Evolutionary conservation across 768 basidiomycete genomes (phyloP).

Genomic region (Hirschioporus abietinus): DNA sequence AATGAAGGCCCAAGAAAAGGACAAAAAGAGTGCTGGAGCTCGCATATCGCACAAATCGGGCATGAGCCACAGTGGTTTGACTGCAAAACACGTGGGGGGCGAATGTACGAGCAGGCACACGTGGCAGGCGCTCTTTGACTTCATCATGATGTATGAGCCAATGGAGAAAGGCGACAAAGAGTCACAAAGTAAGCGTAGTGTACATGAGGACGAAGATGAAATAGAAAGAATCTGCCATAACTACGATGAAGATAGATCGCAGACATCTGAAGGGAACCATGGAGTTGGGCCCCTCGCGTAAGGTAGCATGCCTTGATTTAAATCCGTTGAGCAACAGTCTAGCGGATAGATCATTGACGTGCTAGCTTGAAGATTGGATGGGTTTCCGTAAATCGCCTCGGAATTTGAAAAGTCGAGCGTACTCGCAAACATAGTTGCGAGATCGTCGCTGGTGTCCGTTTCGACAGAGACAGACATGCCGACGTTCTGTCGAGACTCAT

Average conservation of each 20-base stretch:
- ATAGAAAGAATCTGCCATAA: background rate
- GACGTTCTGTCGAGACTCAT: background rate
- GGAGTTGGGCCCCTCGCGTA: background rate
- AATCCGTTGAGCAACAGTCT: background rate
- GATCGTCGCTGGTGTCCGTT: background rate
- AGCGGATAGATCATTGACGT: background rate
- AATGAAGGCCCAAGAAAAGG: too few relatives aligned
- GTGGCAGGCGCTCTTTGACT: background rate
- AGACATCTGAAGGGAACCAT: background rate
- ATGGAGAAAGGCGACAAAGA: too few relatives aligned
- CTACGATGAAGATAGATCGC: background rate
- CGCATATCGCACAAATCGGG: too few relatives aligned
- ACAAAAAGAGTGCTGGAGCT: too few relatives aligned
- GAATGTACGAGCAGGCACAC: background rate
- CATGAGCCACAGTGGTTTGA: background rate
- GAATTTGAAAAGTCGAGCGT: background rate
- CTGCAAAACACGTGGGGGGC: background rate
- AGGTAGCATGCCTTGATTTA: background rate
- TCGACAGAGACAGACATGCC: background rate
- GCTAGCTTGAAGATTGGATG: background rate
- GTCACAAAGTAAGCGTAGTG: too few relatives aligned
- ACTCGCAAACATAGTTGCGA: background rate
- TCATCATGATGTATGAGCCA: too few relatives aligned
- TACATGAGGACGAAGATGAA: background rate
- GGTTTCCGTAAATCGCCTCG: background rate